These are phyloP conservation scores for Calonectria leucothoes DNA, from an alignment of 2,329 filamentous ascomycete species.

Conservation along the genomic window DNA sequence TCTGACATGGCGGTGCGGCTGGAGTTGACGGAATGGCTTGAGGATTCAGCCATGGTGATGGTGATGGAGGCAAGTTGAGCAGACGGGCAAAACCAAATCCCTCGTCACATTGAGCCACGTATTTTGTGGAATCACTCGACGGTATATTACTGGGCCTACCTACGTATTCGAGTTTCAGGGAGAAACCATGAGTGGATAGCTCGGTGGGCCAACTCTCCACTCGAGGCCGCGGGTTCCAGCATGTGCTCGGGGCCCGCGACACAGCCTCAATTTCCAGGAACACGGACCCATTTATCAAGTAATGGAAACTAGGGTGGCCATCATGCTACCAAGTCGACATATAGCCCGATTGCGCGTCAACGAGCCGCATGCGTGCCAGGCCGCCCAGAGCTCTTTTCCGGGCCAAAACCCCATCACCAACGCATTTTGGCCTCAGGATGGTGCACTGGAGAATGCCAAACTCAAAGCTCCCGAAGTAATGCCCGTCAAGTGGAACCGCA, in stretches of 20 bases:
- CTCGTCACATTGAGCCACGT: neutral
- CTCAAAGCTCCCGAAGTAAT: neutral
- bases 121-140: neutral
- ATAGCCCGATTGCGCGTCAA: neutral
- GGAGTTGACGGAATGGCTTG: neutral
- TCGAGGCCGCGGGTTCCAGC: neutral
- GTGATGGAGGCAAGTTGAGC: neutral
- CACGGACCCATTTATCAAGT: neutral
- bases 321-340: too few species aligned
- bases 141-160: neutral
- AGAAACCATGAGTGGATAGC: neutral
- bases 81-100: neutral
- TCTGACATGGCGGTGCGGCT: neutral
- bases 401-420: too few species aligned
- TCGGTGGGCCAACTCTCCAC: neutral
- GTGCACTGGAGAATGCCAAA: neutral
- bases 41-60: neutral
- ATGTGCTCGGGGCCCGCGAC: neutral
- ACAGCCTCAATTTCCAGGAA: neutral
- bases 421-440: neutral
- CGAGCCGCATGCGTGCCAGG: too few species aligned
- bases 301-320: neutral
- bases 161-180: neutral
- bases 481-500: neutral
- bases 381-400: too few species aligned